Conservation (phyloP, 805 yeast species). For the Candida palmyrensis region DNA sequence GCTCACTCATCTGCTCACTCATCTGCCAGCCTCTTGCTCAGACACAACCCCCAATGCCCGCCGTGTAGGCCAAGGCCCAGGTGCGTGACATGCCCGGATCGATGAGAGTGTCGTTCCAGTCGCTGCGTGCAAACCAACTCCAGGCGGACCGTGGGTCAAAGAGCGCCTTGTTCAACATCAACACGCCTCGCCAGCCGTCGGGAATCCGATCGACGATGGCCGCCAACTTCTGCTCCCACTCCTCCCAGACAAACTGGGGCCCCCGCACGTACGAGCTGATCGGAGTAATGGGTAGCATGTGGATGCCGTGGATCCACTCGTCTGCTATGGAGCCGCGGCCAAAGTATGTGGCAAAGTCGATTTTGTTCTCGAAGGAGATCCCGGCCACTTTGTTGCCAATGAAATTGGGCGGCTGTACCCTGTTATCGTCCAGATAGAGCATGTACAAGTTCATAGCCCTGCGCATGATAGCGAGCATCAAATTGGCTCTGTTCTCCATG, state of each 20-base stretch:
- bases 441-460: conserved; percentile 53
- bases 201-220: conserved; percentile 43
- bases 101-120: conserved; percentile 51
- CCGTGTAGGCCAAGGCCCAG: conserved; percentile 80
- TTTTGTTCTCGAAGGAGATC: conserved; percentile 65
- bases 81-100: conserved; percentile 86
- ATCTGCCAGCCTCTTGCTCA: no score
- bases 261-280: conserved; percentile 56
- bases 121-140: conserved; percentile 41
- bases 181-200: conserved; percentile 70
- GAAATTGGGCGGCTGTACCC: conserved; percentile 50
- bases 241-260: conserved; percentile 52
- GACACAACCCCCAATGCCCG: conserved; percentile 38
- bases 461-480: conserved; percentile 57
- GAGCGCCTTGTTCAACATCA: conserved; percentile 71
- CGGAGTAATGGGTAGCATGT: conserved; percentile 71
- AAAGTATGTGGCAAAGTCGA: conserved; percentile 71
- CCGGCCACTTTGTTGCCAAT: conserved; percentile 67
- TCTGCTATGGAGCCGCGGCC: conserved; percentile 53
- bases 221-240: conserved; percentile 52
- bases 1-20: no score
- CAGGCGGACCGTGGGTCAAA: conserved; percentile 52
- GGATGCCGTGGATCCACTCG: conserved; percentile 75
- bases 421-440: conserved; percentile 49
- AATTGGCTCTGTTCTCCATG: conserved; percentile 49